A percentile compares a stretch with the other conserved stretches of the same genome.
Evolutionary conservation across 371 early-diverging fungal genomes (phyloP).

Genomic region (Mycotypha africana): DNA sequence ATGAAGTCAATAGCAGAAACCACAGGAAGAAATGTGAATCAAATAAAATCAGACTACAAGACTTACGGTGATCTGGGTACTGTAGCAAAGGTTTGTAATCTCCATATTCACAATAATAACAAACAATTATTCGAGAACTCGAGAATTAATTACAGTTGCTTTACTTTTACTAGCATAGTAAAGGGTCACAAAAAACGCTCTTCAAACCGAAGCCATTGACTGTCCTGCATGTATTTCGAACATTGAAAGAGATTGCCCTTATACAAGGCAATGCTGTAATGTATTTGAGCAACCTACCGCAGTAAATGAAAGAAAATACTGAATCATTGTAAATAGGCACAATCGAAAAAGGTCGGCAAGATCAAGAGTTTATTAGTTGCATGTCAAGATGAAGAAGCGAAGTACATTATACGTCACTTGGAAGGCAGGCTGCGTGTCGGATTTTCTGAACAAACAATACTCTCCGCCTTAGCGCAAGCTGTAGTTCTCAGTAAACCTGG

Average conservation of each 20-base stretch:
- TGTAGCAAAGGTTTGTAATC: conserved; percentile 89
- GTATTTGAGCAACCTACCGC: too few relatives aligned
- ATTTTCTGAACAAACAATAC: conserved; percentile 93
- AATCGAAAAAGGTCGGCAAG: conserved; percentile 76
- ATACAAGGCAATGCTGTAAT: conserved; percentile 72
- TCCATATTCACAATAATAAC: too few relatives aligned
- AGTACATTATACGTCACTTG: conserved; percentile 88
- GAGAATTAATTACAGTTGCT: too few relatives aligned
- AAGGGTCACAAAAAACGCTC: conserved; percentile 70
- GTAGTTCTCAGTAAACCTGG: conserved; percentile 54
- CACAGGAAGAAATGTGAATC: conserved; percentile 70
- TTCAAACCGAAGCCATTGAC: conserved; percentile 79
- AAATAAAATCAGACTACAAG: conserved; percentile 76
- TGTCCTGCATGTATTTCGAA: conserved; percentile 79
- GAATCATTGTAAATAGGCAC: conserved; percentile 55
- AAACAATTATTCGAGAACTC: background rate
- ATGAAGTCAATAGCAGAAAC: conserved; percentile 93
- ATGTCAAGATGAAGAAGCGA: conserved; percentile 85
- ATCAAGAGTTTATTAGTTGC: conserved; percentile 82
- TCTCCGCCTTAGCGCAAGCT: conserved; percentile 85
- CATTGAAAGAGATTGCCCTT: conserved; percentile 82
- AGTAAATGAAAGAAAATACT: too few relatives aligned
- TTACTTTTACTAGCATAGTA: conserved; percentile 52
- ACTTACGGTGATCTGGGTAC: conserved; percentile 89
- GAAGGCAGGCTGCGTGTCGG: conserved; percentile 98